Conservation (phyloP, 2,329 filamentous ascomycete species). For the Pseudophaeomoniella oleicola region DNA sequence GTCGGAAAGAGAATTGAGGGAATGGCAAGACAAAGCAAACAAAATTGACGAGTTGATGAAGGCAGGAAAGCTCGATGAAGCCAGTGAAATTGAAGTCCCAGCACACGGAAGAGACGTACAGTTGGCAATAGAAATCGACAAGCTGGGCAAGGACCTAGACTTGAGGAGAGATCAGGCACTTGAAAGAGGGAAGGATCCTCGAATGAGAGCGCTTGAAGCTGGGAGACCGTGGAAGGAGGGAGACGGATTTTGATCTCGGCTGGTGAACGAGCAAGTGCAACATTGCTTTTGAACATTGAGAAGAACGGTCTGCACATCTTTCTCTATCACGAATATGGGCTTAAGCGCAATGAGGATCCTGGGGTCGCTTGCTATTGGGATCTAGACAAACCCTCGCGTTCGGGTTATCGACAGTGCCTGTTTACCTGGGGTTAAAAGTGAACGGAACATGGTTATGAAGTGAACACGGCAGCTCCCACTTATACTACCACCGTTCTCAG, state of each 20-base stretch:
- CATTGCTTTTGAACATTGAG: no score
- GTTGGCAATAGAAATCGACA: slow-evolving; percentile 28
- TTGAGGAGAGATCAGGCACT: slow-evolving; percentile 29
- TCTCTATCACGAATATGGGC: no score
- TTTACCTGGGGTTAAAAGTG: no score
- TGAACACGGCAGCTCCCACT: no score
- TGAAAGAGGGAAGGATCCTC: slow-evolving; percentile 35
- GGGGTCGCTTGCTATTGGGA: no score
- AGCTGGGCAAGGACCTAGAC: slow-evolving; percentile 27
- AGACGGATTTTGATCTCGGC: slow-evolving; percentile 41
- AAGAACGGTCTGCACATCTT: no score
- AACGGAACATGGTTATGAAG: no score
- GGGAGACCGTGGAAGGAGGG: slow-evolving; percentile 41
- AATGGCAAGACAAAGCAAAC: slow-evolving; percentile 7
- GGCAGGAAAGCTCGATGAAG: slow-evolving; percentile 5
- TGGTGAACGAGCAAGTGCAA: no score
- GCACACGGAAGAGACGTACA: slow-evolving; percentile 21
- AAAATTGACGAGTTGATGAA: background rate
- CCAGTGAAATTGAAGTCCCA: slow-evolving; percentile 8
- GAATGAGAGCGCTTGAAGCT: slow-evolving; percentile 34
- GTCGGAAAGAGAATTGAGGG: slow-evolving; percentile 19
- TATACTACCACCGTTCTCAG: no score
- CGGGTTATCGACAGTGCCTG: no score
- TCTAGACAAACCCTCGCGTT: no score
- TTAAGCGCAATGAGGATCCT: no score